A percentile compares a stretch with the other conserved stretches of the same genome.
Conservation (phyloP, 306 rosid species). For the peach (Prunus persica) region Prunus_persica_NCBIv2 NC_034015.1:303001-303500, state of each 20-base stretch:
- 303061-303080: slow-evolving; percentile 23
- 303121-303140: slow-evolving; percentile 53
- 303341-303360: slow-evolving; percentile 27
- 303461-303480: slow-evolving; percentile 63
- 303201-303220: slow-evolving; percentile 18
- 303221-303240: slow-evolving; percentile 5
- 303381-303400: slow-evolving; percentile 61
- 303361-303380: slow-evolving; percentile 33
- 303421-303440: slow-evolving; percentile 64
- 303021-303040: not conserved
- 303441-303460: slow-evolving; percentile 58
- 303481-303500: slow-evolving; percentile 50
- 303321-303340: slow-evolving; percentile 8
- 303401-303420: slow-evolving; percentile 63
- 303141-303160: slow-evolving; percentile 52
- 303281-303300: slow-evolving; percentile 12
- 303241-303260: not conserved
- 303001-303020: not conserved
- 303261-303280: slow-evolving; percentile 9
- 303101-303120: slow-evolving; percentile 34
- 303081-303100: slow-evolving; percentile 43
- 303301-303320: slow-evolving; percentile 1
- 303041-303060: not conserved
- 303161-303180: slow-evolving; percentile 57
- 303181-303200: slow-evolving; percentile 63